Base-by-base conservation (phyloP, 2,329 filamentous ascomycete species). In the Fusarium secorum region DNA sequence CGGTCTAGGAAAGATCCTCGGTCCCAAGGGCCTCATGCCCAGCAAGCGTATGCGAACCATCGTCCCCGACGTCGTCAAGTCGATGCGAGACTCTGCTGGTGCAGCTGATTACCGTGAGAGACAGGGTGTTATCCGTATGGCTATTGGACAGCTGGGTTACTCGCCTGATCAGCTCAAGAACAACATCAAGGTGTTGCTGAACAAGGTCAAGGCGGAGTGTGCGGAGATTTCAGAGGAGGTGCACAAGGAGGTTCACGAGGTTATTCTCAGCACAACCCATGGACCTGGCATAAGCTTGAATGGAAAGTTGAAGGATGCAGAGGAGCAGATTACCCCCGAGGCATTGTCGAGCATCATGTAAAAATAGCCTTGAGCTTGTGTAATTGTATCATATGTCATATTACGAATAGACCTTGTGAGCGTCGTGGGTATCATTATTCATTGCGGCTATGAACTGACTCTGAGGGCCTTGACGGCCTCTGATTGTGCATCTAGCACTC, bases 11-110 rank as follows among this genome's bases (percentile, higher is more conserved):
- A 88, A 91, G 72, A 87, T 97, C 45, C 85, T 99, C 24, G 96
- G 96, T 77, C 96, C 97, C 48, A 91, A 89, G 81, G 95, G 95
- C 5, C 82, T 99, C 77, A 98, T 99, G 96, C 96, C 96, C 10
- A 97, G 89, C 79, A 83, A 88, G 66, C 97, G 97, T 85, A 89
- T 89, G 68, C 94, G 94, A 71, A 98, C 96, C 1, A 92, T 99
- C 60, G 94, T 97, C 28, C 91, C 88, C 77, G 92, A 97, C 78
- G 88, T 97, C 20, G 87, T 87, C 58, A 81, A 85, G n/a, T 87
- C 90, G 36, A 92, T 99, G 76, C 89, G 88, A 76, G 93, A 95
- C 73, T 90, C 97, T 81, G 89, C 94, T 18, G 94, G 95, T 68
- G 93, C 91, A 58, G 93, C 91, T 57, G 90, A 95, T 74, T 99